Percentiles rank a stretch among this genome's conserved stretches.
phyloP scores from a whole-genome alignment of 2,329 filamentous ascomycete genomes.

The Oidium heveae region DNA sequence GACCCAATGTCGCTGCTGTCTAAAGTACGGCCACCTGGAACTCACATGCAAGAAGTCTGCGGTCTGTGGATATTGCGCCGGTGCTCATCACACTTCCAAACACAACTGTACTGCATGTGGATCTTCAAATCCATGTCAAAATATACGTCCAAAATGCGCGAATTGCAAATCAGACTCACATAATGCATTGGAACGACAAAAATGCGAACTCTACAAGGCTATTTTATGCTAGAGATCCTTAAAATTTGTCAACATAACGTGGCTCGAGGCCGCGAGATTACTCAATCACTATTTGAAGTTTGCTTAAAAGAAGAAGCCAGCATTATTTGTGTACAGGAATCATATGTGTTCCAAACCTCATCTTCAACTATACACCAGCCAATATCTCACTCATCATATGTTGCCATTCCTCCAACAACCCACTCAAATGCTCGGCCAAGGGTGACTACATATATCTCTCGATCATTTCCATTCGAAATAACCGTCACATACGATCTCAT shows the following conservation, averaged over 20 bases:
- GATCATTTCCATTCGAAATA: background rate
- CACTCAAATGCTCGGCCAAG: background rate
- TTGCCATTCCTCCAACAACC: background rate
- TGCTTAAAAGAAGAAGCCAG: background rate
- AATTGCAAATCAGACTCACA: background rate
- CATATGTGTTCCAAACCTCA: background rate
- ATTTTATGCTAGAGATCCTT: background rate
- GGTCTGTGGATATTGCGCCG: background rate
- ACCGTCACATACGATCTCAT: background rate
- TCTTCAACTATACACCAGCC: no score
- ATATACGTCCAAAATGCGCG: background rate
- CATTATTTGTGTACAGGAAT: background rate
- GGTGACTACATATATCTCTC: background rate
- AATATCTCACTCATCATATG: no score
- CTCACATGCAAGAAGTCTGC: background rate
- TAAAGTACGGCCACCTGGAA: background rate
- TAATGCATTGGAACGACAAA: background rate
- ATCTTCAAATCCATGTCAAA: background rate
- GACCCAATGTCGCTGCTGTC: background rate
- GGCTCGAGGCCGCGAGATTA: background rate
- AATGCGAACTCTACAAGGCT: background rate
- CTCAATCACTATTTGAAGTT: background rate
- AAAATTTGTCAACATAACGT: background rate
- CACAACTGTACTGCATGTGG: background rate
- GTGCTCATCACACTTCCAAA: background rate